Conservation (phyloP, 495 filamentous ascomycete species). For the Echria macrotheca region DNA sequence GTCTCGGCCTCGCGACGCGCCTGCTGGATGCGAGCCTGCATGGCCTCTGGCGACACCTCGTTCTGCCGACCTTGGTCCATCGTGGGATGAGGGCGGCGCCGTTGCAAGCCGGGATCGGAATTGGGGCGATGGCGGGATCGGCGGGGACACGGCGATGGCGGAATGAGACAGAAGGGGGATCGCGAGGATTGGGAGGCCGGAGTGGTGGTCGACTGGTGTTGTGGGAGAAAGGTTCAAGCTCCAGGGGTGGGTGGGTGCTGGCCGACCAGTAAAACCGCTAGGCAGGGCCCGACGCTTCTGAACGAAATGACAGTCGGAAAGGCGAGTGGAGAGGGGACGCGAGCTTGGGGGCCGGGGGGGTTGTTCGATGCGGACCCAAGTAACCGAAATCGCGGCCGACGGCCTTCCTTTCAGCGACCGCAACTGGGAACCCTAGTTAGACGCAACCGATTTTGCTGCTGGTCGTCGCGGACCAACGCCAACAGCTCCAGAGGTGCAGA, state of each 20-base stretch:
- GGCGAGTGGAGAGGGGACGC: conserved; percentile 26
- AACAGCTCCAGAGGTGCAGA: too few species aligned
- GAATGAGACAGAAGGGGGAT: conserved; percentile 23
- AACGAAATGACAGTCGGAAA: conserved; percentile 33
- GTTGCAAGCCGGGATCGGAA: conserved; percentile 18
- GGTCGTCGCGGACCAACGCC: too few species aligned
- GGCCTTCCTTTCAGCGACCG: too few species aligned
- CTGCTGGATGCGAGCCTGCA: conserved; percentile 80
- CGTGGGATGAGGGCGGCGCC: conserved; percentile 16
- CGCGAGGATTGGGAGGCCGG: conserved; percentile 25
- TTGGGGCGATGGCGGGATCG: conserved; percentile 17
- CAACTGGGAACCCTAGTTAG: too few species aligned
- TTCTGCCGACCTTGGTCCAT: conserved; percentile 49
- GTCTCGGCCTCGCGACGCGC: conserved; percentile 97
- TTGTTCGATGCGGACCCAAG: conserved; percentile 9
- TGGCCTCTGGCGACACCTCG: conserved; percentile 56
- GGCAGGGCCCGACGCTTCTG: conserved; percentile 25
- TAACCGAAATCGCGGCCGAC: neutral
- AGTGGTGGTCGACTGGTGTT: conserved; percentile 19
- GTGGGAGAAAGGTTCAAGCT: conserved; percentile 26
- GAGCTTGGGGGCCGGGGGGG: conserved; percentile 9
- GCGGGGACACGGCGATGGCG: conserved; percentile 17
- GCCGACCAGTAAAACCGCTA: conserved; percentile 36
- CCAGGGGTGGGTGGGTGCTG: conserved; percentile 35
- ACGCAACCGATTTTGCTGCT: too few species aligned